Percentiles rank a stretch among this genome's conserved stretches.
These are phyloP conservation scores for Abrus precatorius DNA, from an alignment of 306 rosid species.

Conservation along the genomic window DNA sequence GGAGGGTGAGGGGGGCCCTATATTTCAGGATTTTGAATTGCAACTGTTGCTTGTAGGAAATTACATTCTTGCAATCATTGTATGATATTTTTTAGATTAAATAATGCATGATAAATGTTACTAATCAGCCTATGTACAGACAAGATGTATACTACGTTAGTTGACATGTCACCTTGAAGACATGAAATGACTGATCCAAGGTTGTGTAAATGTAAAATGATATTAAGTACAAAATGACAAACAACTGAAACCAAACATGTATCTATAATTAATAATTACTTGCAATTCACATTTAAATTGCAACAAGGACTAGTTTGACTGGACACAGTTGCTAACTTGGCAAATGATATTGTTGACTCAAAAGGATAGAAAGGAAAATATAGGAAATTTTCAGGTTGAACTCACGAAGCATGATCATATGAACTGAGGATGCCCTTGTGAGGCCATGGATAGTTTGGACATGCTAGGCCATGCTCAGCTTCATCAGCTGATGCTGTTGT, in stretches of 20 bases:
- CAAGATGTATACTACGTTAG: constrained; percentile 23
- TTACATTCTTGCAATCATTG: background rate
- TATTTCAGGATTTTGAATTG: background rate
- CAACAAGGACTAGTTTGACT: constrained; percentile 10
- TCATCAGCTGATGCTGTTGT: constrained; percentile 91
- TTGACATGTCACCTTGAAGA: constrained; percentile 12
- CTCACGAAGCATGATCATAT: constrained; percentile 97
- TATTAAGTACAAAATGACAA: constrained; percentile 1
- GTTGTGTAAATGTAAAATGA: constrained; percentile 14
- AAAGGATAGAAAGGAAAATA: background rate
- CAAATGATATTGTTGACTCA: background rate
- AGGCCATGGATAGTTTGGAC: constrained; percentile 98
- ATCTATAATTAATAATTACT: constrained; percentile 18
- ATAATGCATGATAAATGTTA: constrained; percentile 12
- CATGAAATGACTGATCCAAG: background rate
- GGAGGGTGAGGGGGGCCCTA: no score
- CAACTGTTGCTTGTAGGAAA: constrained; percentile 28
- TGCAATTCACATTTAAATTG: constrained; percentile 30
- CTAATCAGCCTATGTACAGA: background rate
- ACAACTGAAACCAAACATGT: background rate
- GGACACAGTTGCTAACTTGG: constrained; percentile 9
- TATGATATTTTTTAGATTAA: constrained; percentile 17
- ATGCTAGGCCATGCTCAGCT: constrained; percentile 94
- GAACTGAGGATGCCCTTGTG: constrained; percentile 98
- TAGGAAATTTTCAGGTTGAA: constrained; percentile 31